Percentiles rank a stretch among this genome's conserved stretches.
Conservation (phyloP, 2,329 filamentous ascomycete genomes). For the Paecilomyces formosus region DNA sequence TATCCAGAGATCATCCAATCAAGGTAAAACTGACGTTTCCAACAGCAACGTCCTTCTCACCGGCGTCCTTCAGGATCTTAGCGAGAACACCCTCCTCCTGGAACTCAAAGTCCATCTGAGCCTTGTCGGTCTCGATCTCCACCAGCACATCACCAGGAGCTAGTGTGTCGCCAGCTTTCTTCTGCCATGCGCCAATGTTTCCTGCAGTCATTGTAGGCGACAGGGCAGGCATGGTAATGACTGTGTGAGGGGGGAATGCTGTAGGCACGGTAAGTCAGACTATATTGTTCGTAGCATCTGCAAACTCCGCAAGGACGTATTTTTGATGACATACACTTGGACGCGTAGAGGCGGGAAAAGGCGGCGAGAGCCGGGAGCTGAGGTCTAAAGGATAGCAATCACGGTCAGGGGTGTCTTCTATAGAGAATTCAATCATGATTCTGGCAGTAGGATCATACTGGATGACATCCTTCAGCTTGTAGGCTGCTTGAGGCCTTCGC, state of each 20-base stretch:
- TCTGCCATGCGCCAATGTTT: conserved; percentile 97
- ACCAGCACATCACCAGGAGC: conserved; percentile 89
- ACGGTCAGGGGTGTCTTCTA: neutral
- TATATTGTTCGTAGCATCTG: neutral
- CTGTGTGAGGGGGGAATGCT: conserved; percentile 91
- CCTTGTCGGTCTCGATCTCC: conserved; percentile 99
- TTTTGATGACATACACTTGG: conserved; percentile 49
- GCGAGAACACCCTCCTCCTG: conserved; percentile 95
- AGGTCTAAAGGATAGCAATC: conserved; percentile 17
- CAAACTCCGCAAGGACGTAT: conserved; percentile 9
- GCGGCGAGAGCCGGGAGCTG: conserved; percentile 50
- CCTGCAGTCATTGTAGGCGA: conserved; percentile 96
- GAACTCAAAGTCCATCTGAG: conserved; percentile 99
- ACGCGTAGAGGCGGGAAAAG: conserved; percentile 60
- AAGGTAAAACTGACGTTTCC: conserved; percentile 69
- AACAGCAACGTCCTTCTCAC: conserved; percentile 88
- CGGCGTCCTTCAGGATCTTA: conserved; percentile 86
- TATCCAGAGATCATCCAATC: neutral
- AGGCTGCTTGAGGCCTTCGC: conserved; percentile 38
- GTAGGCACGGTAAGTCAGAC: conserved; percentile 22
- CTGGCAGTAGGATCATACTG: conserved; percentile 25
- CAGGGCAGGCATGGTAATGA: conserved; percentile 96
- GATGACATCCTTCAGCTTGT: conserved; percentile 34
- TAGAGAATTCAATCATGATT: neutral
- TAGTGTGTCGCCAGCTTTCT: conserved; percentile 85